phyloP scores from a whole-genome alignment of 2,329 filamentous ascomycete genomes.

The Metarhizium brunneum region DNA sequence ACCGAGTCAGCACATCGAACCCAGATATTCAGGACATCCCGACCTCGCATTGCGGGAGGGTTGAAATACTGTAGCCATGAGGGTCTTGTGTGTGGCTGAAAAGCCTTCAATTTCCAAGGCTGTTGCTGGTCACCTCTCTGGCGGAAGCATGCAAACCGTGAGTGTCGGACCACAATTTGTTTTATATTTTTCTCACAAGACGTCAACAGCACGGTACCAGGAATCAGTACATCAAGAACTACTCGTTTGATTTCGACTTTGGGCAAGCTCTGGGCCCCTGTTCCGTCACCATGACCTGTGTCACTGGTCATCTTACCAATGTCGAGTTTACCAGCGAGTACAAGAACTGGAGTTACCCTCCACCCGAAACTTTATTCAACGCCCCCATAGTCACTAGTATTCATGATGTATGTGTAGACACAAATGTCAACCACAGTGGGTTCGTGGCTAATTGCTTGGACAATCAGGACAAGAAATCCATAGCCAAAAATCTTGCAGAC shows the following conservation, averaged over 20 bases:
- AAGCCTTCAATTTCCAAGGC: constrained; percentile 94
- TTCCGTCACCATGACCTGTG: constrained; percentile 86
- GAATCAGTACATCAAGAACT: constrained; percentile 84
- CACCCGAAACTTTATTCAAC: constrained; percentile 70
- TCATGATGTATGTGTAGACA: constrained; percentile 42
- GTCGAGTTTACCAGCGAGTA: constrained; percentile 67
- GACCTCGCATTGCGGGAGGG: neutral
- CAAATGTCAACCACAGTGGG: neutral
- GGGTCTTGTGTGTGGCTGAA: constrained; percentile 46
- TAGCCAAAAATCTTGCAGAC: constrained; percentile 76
- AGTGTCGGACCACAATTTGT: constrained; percentile 19
- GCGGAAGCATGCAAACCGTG: constrained; percentile 63
- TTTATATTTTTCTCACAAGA: constrained; percentile 12
- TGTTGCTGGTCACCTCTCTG: constrained; percentile 80
- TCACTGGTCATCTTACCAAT: constrained; percentile 78
- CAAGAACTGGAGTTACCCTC: constrained; percentile 72
- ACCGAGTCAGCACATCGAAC: neutral
- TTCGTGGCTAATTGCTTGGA: neutral
- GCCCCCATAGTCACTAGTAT: constrained; percentile 65
- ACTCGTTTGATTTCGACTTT: constrained; percentile 85
- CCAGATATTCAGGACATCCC: neutral
- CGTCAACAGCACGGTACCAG: constrained; percentile 52
- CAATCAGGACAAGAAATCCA: constrained; percentile 61
- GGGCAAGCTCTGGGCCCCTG: constrained; percentile 70
- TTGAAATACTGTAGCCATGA: constrained; percentile 26